phyloP scores from a whole-genome alignment of 73 alveolate genomes.

The Loxodes magnus region DNA sequence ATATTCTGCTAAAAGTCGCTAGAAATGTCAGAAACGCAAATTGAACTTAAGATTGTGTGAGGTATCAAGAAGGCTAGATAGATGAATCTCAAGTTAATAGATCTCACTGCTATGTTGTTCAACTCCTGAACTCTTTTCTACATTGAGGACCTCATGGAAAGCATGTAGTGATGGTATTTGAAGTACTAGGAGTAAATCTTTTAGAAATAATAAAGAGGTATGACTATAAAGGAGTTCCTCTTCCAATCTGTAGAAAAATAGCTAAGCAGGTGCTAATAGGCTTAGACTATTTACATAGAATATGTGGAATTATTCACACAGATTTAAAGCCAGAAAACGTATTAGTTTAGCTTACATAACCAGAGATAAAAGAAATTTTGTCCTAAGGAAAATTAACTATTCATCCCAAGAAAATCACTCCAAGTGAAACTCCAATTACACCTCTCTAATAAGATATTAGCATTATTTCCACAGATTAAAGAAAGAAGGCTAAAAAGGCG shows the following conservation, averaged over 20 bases:
- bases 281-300: conserved; percentile 87
- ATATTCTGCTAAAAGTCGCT: conserved; percentile 85
- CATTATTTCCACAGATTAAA: no score
- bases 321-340: conserved; percentile 97
- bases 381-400: no score
- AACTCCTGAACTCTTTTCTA: conserved; percentile 75
- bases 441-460: no score
- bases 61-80: no score
- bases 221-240: conserved; percentile 39
- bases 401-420: no score
- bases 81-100: no score
- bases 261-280: conserved; percentile 92
- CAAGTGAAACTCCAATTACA: no score
- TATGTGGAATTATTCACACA: conserved; percentile 92
- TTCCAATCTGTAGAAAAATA: conserved; percentile 31
- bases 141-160: conserved; percentile 84
- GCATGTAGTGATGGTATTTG: conserved; percentile 94
- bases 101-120: conserved; percentile 80
- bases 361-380: conserved; percentile 6
- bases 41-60: no score
- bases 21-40: conserved; percentile 61
- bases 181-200: conserved; percentile 94
- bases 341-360: conserved; percentile 36
- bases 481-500: not conserved
- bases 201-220: conserved; percentile 84